Conservation (phyloP, 768 basidiomycete genomes). For the Boletus tylopilopsis region DNA sequence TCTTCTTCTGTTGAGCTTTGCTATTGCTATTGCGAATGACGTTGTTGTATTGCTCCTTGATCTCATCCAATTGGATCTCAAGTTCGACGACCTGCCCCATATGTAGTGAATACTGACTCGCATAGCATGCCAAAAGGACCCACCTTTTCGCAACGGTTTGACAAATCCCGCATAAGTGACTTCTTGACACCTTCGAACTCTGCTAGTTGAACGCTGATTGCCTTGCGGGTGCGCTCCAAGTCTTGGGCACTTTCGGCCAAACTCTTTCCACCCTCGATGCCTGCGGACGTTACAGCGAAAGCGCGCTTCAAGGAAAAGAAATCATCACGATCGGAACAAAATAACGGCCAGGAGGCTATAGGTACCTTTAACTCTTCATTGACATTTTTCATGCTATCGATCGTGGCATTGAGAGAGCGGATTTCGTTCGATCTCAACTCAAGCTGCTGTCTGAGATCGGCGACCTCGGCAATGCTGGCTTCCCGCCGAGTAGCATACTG, state of each 20-base stretch:
- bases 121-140: constrained; percentile 11
- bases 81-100: constrained; percentile 89
- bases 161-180: constrained; percentile 96
- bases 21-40: constrained; percentile 98
- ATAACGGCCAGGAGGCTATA: constrained; percentile 1
- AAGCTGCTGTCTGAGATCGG: constrained; percentile 85
- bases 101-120: constrained; percentile 11
- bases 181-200: constrained; percentile 99
- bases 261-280: constrained; percentile 95
- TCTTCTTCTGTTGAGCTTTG: constrained; percentile 98
- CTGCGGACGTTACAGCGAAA: constrained; percentile 94
- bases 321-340: constrained; percentile 1
- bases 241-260: constrained; percentile 97
- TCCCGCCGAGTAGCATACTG: constrained; percentile 94
- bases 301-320: constrained; percentile 63
- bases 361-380: constrained; percentile 97
- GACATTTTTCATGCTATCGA: constrained; percentile 91
- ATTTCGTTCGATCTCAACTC: constrained; percentile 83
- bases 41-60: constrained; percentile 98
- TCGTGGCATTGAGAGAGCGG: constrained; percentile 74
- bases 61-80: constrained; percentile 97
- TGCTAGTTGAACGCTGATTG: constrained; percentile 95
- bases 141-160: constrained; percentile 99
- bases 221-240: constrained; percentile 93
- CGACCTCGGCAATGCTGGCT: constrained; percentile 77